phyloP scores from a whole-genome alignment of 1,284 basidiomycete genomes.

The Malassezia vespertilionis region DNA sequence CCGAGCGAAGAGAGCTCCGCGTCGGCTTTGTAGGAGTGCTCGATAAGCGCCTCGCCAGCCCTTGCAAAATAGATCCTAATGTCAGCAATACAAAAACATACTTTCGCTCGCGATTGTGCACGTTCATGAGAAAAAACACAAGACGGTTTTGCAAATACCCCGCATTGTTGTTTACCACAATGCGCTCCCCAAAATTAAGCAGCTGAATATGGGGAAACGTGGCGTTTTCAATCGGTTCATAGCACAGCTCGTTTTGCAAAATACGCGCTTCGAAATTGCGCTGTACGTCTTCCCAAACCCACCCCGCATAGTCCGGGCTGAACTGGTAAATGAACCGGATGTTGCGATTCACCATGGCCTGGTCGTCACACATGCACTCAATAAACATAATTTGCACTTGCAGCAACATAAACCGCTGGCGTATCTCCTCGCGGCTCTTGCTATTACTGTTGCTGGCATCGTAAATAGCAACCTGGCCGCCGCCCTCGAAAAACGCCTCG shows the following conservation, averaged over 20 bases:
- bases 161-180: constrained; percentile 61
- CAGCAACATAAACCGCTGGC: constrained; percentile 66
- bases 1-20: constrained; percentile 88
- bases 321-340: constrained; percentile 54
- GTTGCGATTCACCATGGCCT: constrained; percentile 76
- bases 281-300: constrained; percentile 83
- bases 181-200: constrained; percentile 64
- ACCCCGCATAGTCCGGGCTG: constrained; percentile 64
- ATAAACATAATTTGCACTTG: constrained; percentile 84
- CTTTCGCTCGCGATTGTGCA: constrained; percentile 80
- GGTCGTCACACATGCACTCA: constrained; percentile 56
- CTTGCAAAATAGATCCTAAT: constrained; percentile 53
- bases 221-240: constrained; percentile 67
- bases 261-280: constrained; percentile 86
- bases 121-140: constrained; percentile 96
- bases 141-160: constrained; percentile 77
- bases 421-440: constrained; percentile 59
- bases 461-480: constrained; percentile 92
- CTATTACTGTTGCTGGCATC: constrained; percentile 92
- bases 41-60: constrained; percentile 58
- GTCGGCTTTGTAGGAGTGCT: constrained; percentile 97
- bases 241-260: constrained; percentile 69
- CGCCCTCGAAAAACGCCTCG: constrained; percentile 65
- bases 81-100: constrained; percentile 50
- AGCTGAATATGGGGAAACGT: constrained; percentile 85